Conservation (phyloP, 768 basidiomycete species). For the Suillus luteus region DNA sequence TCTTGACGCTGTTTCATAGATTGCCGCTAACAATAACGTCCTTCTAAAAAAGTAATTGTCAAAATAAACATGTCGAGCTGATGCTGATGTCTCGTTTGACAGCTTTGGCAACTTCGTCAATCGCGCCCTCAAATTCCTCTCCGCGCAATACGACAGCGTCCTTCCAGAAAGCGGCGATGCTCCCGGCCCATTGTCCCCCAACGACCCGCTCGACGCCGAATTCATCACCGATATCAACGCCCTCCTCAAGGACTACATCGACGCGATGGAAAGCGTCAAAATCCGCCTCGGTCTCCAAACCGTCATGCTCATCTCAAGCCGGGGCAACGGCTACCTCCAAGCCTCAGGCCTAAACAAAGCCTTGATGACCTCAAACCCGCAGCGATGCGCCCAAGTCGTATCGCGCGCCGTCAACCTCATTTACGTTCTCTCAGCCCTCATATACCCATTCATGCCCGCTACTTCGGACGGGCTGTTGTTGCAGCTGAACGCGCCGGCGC, state of each 20-base stretch:
- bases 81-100: not conserved
- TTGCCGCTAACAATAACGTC: constrained; percentile 90
- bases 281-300: constrained; percentile 84
- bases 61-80: not conserved
- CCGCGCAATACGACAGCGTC: constrained; percentile 76
- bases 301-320: constrained; percentile 86
- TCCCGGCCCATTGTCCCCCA: constrained; percentile 68
- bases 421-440: constrained; percentile 80
- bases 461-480: constrained; percentile 77
- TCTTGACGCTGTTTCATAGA: constrained; percentile 42
- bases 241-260: constrained; percentile 76
- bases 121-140: constrained; percentile 88
- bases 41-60: constrained; percentile 82
- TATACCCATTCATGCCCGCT: constrained; percentile 96
- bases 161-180: constrained; percentile 79
- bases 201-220: constrained; percentile 65
- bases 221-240: constrained; percentile 82
- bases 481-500: constrained; percentile 89
- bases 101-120: constrained; percentile 99
- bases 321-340: constrained; percentile 95
- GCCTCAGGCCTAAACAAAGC: constrained; percentile 89
- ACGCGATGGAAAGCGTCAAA: constrained; percentile 90
- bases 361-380: constrained; percentile 76
- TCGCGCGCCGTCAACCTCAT: constrained; percentile 91
- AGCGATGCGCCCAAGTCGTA: constrained; percentile 88